Evolutionary conservation across 1,284 basidiomycete genomes (phyloP).

Genomic region (Cyathus olla): DNA sequence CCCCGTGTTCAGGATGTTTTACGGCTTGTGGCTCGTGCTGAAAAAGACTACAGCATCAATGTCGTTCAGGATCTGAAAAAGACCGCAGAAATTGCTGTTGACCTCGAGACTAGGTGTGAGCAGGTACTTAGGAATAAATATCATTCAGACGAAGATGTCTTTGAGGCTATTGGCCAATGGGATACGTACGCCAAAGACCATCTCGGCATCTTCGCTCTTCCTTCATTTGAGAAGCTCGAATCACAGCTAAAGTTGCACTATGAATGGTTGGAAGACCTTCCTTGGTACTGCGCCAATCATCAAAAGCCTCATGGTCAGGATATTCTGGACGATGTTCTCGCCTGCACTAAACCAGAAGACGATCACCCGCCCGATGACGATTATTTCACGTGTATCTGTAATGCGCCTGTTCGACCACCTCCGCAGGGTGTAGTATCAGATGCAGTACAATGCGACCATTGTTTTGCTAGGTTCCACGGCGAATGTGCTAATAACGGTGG

Average conservation of each 20-base stretch:
- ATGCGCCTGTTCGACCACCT: conserved; percentile 77
- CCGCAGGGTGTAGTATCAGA: conserved; percentile 78
- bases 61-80: conserved; percentile 74
- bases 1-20: conserved; percentile 76
- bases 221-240: conserved; percentile 78
- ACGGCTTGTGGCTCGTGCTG: conserved; percentile 72
- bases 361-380: conserved; percentile 82
- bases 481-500: conserved; percentile 86
- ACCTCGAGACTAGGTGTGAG: conserved; percentile 80
- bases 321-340: conserved; percentile 78
- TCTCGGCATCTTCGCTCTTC: conserved; percentile 76
- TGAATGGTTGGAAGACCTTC: conserved; percentile 77
- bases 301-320: conserved; percentile 66
- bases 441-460: conserved; percentile 89
- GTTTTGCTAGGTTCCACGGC: conserved; percentile 85
- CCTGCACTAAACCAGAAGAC: conserved; percentile 78
- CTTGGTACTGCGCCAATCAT: conserved; percentile 81
- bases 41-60: conserved; percentile 79
- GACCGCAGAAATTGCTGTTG: conserved; percentile 76
- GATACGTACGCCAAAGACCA: conserved; percentile 75
- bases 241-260: conserved; percentile 73
- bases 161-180: conserved; percentile 79
- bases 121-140: conserved; percentile 76
- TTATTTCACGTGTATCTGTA: conserved; percentile 87
- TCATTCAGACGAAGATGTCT: conserved; percentile 65